Percentiles rank a stretch among this genome's conserved stretches.
Conservation (phyloP, 2,329 filamentous ascomycete species). For the Aspergillus sp. region DNA sequence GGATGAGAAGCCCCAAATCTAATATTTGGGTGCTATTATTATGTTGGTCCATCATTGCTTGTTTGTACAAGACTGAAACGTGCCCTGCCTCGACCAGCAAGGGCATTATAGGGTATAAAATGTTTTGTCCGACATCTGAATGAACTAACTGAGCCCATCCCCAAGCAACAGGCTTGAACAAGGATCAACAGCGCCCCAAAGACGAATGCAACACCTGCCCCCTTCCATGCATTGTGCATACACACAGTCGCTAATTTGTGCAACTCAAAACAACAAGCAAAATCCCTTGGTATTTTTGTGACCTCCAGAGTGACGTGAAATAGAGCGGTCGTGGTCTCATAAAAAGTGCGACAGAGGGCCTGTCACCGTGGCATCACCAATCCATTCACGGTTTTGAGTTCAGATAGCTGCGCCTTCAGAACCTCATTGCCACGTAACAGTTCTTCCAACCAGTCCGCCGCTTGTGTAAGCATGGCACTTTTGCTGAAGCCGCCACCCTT, state of each 20-base stretch:
- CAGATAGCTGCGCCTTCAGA: constrained; percentile 54
- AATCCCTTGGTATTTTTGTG: neutral
- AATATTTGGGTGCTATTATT: no score
- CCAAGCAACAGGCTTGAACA: neutral
- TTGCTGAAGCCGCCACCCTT: constrained; percentile 76
- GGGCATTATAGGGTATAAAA: neutral
- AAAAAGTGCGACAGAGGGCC: constrained; percentile 1
- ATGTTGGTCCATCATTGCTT: neutral
- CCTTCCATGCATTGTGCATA: neutral
- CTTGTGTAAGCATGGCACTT: constrained; percentile 71
- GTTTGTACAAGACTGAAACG: neutral
- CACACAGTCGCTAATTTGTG: neutral
- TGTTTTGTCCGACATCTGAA: neutral
- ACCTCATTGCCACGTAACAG: constrained; percentile 66
- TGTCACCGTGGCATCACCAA: constrained; percentile 34
- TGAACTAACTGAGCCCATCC: neutral
- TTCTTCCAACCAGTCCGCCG: constrained; percentile 74
- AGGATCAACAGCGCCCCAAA: neutral
- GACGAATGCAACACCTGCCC: neutral
- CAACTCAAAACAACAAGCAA: neutral
- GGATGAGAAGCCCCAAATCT: no score
- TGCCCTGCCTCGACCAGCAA: neutral
- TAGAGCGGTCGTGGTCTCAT: constrained; percentile 20
- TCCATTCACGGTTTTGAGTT: constrained; percentile 41
- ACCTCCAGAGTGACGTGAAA: constrained; percentile 2